Evolutionary conservation across 2,329 filamentous ascomycete genomes (phyloP).

Genomic region (Cyanodermella asteris): DNA sequence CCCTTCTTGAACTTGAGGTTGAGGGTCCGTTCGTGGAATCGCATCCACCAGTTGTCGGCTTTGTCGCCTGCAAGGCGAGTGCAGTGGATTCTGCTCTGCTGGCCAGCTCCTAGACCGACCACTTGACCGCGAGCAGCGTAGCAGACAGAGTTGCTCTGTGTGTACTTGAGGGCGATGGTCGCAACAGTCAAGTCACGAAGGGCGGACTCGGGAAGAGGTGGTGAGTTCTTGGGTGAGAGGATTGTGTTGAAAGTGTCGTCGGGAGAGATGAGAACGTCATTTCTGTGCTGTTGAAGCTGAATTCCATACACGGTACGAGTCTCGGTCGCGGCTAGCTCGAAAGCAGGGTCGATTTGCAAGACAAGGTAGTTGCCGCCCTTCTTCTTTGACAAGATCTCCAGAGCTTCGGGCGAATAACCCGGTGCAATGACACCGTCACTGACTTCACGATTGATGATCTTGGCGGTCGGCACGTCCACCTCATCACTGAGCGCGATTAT

Average conservation of each 20-base stretch:
- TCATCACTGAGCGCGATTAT: conserved; percentile 81
- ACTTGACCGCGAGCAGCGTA: conserved; percentile 89
- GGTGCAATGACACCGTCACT: conserved; percentile 93
- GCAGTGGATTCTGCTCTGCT: conserved; percentile 97
- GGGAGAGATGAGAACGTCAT: conserved; percentile 70
- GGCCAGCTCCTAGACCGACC: conserved; percentile 80
- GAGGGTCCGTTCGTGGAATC: conserved; percentile 80
- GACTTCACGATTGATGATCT: conserved; percentile 94
- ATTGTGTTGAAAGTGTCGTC: conserved; percentile 61
- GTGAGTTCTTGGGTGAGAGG: conserved; percentile 63
- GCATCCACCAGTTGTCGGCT: conserved; percentile 98
- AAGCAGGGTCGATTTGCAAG: conserved; percentile 66
- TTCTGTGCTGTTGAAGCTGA: conserved; percentile 72
- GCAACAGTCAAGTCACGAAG: conserved; percentile 80
- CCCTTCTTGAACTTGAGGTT: conserved; percentile 93
- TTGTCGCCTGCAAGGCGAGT: conserved; percentile 94
- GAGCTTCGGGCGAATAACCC: conserved; percentile 60
- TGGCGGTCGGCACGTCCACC: conserved; percentile 80
- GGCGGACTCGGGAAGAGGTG: conserved; percentile 53
- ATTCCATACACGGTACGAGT: conserved; percentile 77
- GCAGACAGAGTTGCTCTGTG: conserved; percentile 96
- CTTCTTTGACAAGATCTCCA: conserved; percentile 89
- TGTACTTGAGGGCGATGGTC: conserved; percentile 95
- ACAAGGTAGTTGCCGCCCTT: conserved; percentile 95
- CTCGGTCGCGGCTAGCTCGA: conserved; percentile 53